Base-by-base conservation (phyloP, 2,329 filamentous ascomycete species). In the Clarireedia homoeocarpa region DNA sequence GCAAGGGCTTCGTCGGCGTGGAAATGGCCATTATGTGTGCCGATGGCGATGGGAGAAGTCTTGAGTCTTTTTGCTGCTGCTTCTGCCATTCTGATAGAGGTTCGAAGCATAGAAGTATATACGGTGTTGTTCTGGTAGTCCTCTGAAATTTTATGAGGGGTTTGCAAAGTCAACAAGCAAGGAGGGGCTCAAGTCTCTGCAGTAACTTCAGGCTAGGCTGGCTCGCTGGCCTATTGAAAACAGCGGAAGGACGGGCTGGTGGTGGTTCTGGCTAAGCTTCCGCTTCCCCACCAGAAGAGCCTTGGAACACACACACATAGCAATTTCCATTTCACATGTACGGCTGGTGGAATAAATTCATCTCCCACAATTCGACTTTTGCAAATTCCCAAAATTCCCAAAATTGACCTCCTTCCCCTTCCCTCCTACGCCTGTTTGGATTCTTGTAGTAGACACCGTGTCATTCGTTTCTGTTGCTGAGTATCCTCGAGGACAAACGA, bases 11-110 rank as follows among this genome's bases (percentile, higher is more conserved):
- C 94, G 73, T 99, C 94, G 71, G 94, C 94, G 77, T 99, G 94
- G 81, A 99, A 99, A 78, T 96, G 91, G 65, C 94, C 94, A 75
- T 87, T 96, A 81, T 99, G 94, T 30, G 94, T 99, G 69, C 91
- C 94, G 62, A 86, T 75, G 55, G 67, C 65, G 58, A 72, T 72
- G 60, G 75, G 74, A 60, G 82, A 78, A 65, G 86, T 89, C 80
- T 95, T 96, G 71, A 95, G 75, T 72, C 89, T 86, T 75, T 97
- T 97, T 61, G 86, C 75, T 67, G 85, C 80, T 69, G 77, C 81
- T 77, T 89, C 82, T 66, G 85, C 78, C 84, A 88, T 88, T 69
- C 68, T 80, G 66, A 74, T 62, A n/a, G 75, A 59, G 54, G 63
- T 70, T 51, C 73, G 74, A 57, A 80, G 69, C 73, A 78, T 79